Evolutionary conservation across 352 stramenopile species (phyloP), one percentile per base, ranked within the genome.

Genomic region (Hyaloperonospora arabidopsidis): DNA sequence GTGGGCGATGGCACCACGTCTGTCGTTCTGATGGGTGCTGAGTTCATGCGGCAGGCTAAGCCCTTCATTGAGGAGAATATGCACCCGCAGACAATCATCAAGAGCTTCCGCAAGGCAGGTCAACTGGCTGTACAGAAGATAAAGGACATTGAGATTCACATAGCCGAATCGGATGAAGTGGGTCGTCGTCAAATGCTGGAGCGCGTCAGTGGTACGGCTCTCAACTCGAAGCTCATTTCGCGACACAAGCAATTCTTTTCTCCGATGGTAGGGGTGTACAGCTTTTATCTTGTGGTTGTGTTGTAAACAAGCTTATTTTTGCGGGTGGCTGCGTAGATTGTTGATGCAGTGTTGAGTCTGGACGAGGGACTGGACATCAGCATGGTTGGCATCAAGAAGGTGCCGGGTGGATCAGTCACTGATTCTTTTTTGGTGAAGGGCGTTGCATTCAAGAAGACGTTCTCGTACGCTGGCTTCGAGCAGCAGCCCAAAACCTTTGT

Each of bases 401-500:
- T 99, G 25, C 89, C 93, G 7, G 97, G 97, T 46, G 97, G 96
- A 15, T 97, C 96, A 40, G 95, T 98, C 23, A 97, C 91, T 49
- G 92, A 98, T 67, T 98, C 93, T 51, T 98, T 98, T 71, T 76
- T 99, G 5, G 96, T 99, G 12, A 80, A 96, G 53, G 96, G 96
- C 22, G 97, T 99, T 2, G 97, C 97, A 2, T 99, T 99, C 82
- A 98, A 98, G 76, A 99, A 99, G 76, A 99, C 97, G 21, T 99
- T 99, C 68, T 98, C 89, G 49, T 99, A 99, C 70, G 97, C 97
- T 7, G 97, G 97, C n/a, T 99, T 99, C 65, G 97, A 99, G 76
- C 96, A 99, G 86, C 97, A 99, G 87, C 97, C 96, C 39, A 99
- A 99, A 79, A 85, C 84, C 47, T 98, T 99, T 66, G 66, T 74